These are phyloP conservation scores for Acanthamoeba quina DNA, from an alignment of 208 protist species.

Conservation along the genomic window DNA sequence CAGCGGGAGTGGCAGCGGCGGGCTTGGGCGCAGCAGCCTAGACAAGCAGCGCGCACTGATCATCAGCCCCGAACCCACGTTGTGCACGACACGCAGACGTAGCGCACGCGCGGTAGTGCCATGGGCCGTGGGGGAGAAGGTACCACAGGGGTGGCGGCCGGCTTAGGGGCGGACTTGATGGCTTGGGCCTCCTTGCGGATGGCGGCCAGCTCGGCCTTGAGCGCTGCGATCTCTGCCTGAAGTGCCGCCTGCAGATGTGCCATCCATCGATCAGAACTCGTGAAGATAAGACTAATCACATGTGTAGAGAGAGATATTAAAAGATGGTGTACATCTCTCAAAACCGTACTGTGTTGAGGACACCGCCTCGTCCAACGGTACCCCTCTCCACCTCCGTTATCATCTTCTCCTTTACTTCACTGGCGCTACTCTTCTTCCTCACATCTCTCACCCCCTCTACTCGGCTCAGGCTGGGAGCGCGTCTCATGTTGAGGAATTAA, in stretches of 20 bases:
- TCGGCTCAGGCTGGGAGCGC: background rate
- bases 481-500: too few relatives aligned
- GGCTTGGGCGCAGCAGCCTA: background rate
- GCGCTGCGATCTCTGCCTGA: background rate
- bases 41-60: too few relatives aligned
- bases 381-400: background rate
- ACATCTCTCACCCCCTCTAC: background rate
- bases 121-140: background rate
- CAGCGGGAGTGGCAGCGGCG: background rate
- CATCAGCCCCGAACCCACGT: too few relatives aligned
- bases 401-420: background rate
- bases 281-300: too few relatives aligned
- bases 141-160: background rate
- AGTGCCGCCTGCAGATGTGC: background rate
- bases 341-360: too few relatives aligned
- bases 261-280: background rate
- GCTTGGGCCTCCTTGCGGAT: slow-evolving; percentile 29
- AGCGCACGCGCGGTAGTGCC: too few relatives aligned
- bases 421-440: background rate
- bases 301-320: too few relatives aligned
- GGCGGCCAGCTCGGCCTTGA: slow-evolving; percentile 5
- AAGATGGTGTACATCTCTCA: too few relatives aligned
- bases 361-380: background rate
- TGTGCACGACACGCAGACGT: too few relatives aligned
- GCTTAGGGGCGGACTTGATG: background rate